Conservation (phyloP, 2,329 filamentous ascomycete species). For the Paecilomyces niveus region DNA sequence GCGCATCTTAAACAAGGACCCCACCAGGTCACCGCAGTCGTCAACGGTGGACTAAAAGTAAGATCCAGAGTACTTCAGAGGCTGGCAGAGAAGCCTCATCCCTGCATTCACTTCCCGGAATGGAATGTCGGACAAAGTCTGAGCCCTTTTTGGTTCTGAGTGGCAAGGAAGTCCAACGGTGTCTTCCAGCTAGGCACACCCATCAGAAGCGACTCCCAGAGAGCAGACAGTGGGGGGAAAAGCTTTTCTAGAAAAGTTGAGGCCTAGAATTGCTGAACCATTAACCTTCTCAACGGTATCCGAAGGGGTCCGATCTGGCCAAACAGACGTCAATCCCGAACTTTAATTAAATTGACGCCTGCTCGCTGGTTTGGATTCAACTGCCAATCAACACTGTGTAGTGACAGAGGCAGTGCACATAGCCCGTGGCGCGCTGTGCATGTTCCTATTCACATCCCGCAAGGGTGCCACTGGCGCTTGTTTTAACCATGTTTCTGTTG, state of each 20-base stretch:
- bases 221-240: background rate
- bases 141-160: background rate
- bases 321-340: background rate
- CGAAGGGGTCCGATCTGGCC: background rate
- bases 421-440: background rate
- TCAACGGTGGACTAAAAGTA: background rate
- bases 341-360: background rate
- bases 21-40: background rate
- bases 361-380: background rate
- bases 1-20: background rate
- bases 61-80: background rate
- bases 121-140: background rate
- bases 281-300: background rate
- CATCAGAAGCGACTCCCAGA: background rate
- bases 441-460: background rate
- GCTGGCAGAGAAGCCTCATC: background rate
- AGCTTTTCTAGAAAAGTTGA: background rate
- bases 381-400: background rate
- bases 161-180: background rate
- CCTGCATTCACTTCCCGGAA: background rate
- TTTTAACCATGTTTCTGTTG: background rate
- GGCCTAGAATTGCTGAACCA: background rate
- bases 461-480: background rate
- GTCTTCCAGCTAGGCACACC: background rate
- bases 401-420: background rate